Evolutionary conservation across 2,329 filamentous ascomycete species (phyloP).

Genomic region (Ilyonectria sp.): DNA sequence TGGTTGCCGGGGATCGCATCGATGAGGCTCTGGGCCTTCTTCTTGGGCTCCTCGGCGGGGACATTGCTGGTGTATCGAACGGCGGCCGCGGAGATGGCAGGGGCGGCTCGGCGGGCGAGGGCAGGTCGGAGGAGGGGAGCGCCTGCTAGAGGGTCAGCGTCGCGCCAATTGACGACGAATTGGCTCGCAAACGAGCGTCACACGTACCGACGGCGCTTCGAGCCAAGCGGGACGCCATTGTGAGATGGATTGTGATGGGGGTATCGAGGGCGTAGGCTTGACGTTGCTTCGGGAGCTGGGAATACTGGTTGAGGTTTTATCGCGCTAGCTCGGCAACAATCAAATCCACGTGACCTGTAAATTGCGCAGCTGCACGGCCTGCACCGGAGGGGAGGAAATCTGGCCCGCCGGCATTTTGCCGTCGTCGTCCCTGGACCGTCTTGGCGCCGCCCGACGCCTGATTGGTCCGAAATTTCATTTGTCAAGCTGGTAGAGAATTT

Average conservation of each 20-base stretch:
- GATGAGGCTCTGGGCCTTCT: slow-evolving; percentile 96
- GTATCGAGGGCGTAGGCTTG: slow-evolving; percentile 61
- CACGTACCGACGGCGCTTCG: slow-evolving; percentile 93
- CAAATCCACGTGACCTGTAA: slow-evolving; percentile 54
- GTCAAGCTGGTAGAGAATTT: slow-evolving; percentile 50
- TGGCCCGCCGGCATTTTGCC: slow-evolving; percentile 49
- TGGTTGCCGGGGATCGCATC: slow-evolving; percentile 94
- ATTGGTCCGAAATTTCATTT: slow-evolving; percentile 50
- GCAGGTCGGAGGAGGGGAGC: slow-evolving; percentile 91
- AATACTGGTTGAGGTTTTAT: slow-evolving; percentile 68
- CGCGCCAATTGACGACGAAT: slow-evolving; percentile 49
- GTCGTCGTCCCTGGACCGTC: slow-evolving; percentile 18
- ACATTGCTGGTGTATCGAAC: slow-evolving; percentile 82
- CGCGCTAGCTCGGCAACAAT: slow-evolving; percentile 59
- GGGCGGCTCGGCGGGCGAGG: slow-evolving; percentile 81
- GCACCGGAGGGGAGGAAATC: slow-evolving; percentile 25
- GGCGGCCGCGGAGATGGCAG: slow-evolving; percentile 79
- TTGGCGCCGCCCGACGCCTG: slow-evolving; percentile 29
- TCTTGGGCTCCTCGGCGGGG: slow-evolving; percentile 90
- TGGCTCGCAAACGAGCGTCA: slow-evolving; percentile 31
- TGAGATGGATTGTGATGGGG: slow-evolving; percentile 73
- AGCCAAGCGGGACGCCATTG: slow-evolving; percentile 98
- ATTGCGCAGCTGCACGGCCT: slow-evolving; percentile 28
- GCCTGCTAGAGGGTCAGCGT: slow-evolving; percentile 67
- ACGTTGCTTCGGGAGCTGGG: slow-evolving; percentile 62